Evolutionary conservation across 1,139 yeast genomes (phyloP), one percentile per base, ranked within the genome.

Genomic region (Debaryomyces fabryi): DNA sequence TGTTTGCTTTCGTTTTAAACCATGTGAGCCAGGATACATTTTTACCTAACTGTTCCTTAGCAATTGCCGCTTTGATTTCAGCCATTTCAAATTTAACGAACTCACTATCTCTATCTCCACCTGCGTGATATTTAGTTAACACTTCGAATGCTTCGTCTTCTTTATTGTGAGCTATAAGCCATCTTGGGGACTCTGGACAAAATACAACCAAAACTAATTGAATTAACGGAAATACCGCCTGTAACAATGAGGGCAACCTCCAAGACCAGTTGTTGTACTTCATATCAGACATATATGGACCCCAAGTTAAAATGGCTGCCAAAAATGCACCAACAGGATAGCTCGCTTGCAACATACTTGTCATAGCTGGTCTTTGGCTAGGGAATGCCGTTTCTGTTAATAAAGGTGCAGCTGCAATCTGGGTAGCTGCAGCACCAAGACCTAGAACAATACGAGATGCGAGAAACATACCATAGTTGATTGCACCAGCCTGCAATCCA

Each of bases 131-230:
- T 53, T 67, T 71, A n/a, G 74, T 58, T 49, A 83, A 69, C 45
- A 79, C 69, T 25, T 61, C 54, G 32, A 78, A 64, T 73, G 21
- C 21, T 20, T 20, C 59, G 1, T 68, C 75, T 20, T 60, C 55
- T 42, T 63, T 67, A n/a, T 76, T 76, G 48, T 63, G 65, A 36
- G 67, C 59, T 30, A 76, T 64, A 55, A 73, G 64, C 52, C 54
- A 77, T 57, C 82, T 64, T 34, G 82, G 82, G 33, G 79, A 71
- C 58, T 78, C 82, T 1, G 82, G 82, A 21, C 72, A 6, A 9
- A 36, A 58, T 62, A 46, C 69, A 64, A 40, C 85, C 80, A 41
- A 70, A 51, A 37, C 81, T 81, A 40, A 81, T 52, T 36, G 74
- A 53, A 27, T 54, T 16, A 18, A 3, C 6, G 42, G 42, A 23